A percentile compares a stretch with the other conserved stretches of the same genome.
Conservation (phyloP, 139 green algal species). For the Pleodorina starrii region DNA sequence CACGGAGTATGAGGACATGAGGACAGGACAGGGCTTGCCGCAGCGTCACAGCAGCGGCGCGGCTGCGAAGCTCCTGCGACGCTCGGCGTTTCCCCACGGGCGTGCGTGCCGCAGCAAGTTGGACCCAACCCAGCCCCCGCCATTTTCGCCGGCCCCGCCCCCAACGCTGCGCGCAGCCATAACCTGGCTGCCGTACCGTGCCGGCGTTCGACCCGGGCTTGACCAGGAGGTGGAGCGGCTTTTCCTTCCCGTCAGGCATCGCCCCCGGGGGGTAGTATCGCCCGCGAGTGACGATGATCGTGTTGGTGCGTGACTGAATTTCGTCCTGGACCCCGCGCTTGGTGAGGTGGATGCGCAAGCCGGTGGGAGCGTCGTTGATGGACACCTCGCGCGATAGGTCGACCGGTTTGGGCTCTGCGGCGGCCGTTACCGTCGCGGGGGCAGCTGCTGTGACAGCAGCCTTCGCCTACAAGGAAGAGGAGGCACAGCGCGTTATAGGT, state of each 20-base stretch:
- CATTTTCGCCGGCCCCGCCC: too few species aligned
- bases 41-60: too few species aligned
- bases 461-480: too few species aligned
- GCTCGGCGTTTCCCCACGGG: too few species aligned
- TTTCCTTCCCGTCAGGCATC: slow-evolving; percentile 53
- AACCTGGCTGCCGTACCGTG: not conserved
- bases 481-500: not conserved
- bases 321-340: slow-evolving; percentile 69
- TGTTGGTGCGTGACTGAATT: slow-evolving; percentile 63
- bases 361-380: slow-evolving; percentile 69
- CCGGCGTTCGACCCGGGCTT: slow-evolving; percentile 44
- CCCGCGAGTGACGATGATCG: slow-evolving; percentile 62
- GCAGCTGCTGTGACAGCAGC: not conserved
- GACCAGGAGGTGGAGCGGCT: slow-evolving; percentile 66
- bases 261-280: slow-evolving; percentile 64
- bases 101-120: too few species aligned
- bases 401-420: not conserved
- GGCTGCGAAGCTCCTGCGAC: too few species aligned
- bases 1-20: too few species aligned
- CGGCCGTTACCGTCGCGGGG: not conserved
- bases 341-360: slow-evolving; percentile 64
- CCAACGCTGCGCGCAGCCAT: too few species aligned
- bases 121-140: too few species aligned
- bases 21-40: too few species aligned
- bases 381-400: slow-evolving; percentile 54